Conservation (phyloP, 2,329 filamentous ascomycete genomes). For the Lasiodiplodia theobromae region DNA sequence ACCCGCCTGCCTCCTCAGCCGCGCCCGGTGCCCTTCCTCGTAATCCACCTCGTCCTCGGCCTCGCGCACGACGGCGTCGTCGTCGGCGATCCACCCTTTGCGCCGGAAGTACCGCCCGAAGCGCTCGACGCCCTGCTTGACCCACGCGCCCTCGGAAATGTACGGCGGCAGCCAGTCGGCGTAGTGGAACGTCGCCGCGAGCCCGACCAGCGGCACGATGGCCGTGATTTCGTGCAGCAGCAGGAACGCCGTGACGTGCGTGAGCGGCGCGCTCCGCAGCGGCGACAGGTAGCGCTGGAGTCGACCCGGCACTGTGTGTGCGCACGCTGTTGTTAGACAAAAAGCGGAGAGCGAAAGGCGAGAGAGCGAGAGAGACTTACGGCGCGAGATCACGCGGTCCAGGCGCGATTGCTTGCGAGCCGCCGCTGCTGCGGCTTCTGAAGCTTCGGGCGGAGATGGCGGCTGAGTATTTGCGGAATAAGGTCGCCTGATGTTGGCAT, state of each 20-base stretch:
- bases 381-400: conserved; percentile 23
- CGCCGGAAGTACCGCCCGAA: conserved; percentile 79
- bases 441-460: not conserved
- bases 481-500: not conserved
- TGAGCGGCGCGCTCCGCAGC: conserved; percentile 77
- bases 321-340: not conserved
- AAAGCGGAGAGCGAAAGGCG: not conserved
- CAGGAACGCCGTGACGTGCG: conserved; percentile 85
- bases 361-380: not conserved
- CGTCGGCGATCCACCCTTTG: conserved; percentile 72
- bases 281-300: conserved; percentile 73
- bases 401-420: conserved; percentile 28
- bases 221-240: conserved; percentile 93
- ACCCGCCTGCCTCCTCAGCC: conserved; percentile 40
- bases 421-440: conserved; percentile 6
- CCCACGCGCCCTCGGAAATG: conserved; percentile 60
- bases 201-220: conserved; percentile 75
- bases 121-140: conserved; percentile 69
- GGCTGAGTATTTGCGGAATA: not conserved
- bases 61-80: conserved; percentile 46
- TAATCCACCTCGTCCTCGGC: conserved; percentile 50
- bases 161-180: conserved; percentile 73
- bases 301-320: conserved; percentile 59
- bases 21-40: conserved; percentile 36
- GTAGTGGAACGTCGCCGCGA: conserved; percentile 82